Evolutionary conservation across 257 asterid species (phyloP).

Genomic region (Nemophila menziesii): DNA sequence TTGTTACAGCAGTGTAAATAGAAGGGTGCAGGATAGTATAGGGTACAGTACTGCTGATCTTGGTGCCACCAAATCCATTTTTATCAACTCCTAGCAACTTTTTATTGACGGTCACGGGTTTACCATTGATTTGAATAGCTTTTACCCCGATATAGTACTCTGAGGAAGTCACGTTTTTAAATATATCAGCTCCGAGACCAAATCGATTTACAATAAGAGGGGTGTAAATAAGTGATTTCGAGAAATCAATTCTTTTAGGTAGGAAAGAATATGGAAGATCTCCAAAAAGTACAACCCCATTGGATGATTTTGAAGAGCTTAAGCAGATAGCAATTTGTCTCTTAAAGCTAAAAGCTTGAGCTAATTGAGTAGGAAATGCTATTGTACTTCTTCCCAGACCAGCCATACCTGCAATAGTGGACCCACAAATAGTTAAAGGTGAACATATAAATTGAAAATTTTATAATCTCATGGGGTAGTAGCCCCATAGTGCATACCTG

Average conservation of each 20-base stretch:
- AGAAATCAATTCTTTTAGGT: constrained; percentile 5
- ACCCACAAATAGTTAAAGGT: no score
- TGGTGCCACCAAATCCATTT: constrained; percentile 14
- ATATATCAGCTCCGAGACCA: constrained; percentile 5
- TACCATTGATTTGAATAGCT: constrained; percentile 8
- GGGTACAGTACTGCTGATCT: constrained; percentile 10
- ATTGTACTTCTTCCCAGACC: constrained; percentile 19
- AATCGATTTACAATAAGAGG: constrained; percentile 6
- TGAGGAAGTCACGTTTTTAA: constrained; percentile 5
- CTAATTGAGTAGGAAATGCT: constrained; percentile 17
- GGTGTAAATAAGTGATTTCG: constrained; percentile 4
- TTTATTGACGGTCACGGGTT: constrained; percentile 7
- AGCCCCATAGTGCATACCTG: no score
- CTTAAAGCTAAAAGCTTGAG: constrained; percentile 11
- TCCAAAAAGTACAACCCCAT: constrained; percentile 45
- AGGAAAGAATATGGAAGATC: constrained; percentile 35
- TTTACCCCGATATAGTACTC: constrained; percentile 17
- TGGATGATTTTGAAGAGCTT: constrained; percentile 15
- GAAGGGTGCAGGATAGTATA: constrained; percentile 13
- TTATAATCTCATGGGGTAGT: no score
- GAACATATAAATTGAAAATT: no score
- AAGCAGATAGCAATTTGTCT: constrained; percentile 23
- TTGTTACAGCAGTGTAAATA: constrained; percentile 11
- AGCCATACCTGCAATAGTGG: constrained; percentile 18
- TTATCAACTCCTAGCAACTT: constrained; percentile 6